Evolutionary conservation across 352 stramenopile species (phyloP).

Genomic region (Globisporangium abappressorium): DNA sequence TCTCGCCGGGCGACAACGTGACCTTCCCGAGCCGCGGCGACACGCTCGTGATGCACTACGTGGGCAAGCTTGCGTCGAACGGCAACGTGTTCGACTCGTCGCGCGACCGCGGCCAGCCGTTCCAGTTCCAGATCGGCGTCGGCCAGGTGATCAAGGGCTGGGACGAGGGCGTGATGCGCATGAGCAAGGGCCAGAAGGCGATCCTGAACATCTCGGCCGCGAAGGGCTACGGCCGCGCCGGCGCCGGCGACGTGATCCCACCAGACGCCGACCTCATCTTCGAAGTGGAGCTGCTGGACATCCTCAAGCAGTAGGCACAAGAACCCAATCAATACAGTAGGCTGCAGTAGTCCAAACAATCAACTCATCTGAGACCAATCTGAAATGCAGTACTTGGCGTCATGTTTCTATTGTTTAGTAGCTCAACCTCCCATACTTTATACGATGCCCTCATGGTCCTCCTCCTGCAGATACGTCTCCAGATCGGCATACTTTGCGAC

Average conservation of each 20-base stretch:
- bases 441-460: constrained; percentile 22
- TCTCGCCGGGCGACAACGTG: constrained; percentile 53
- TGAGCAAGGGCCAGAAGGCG: constrained; percentile 94
- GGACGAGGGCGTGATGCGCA: constrained; percentile 94
- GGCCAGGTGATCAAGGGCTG: constrained; percentile 93
- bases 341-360: too few species aligned
- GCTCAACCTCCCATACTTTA: constrained; percentile 3
- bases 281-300: constrained; percentile 91
- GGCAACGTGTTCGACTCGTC: constrained; percentile 80
- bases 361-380: neutral
- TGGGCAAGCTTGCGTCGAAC: constrained; percentile 61
- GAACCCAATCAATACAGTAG: too few species aligned
- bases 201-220: constrained; percentile 88
- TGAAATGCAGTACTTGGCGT: neutral
- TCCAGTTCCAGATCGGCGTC: constrained; percentile 78
- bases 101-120: constrained; percentile 63
- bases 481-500: constrained; percentile 60
- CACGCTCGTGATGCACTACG: constrained; percentile 85
- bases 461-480: constrained; percentile 54
- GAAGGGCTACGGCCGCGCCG: constrained; percentile 91
- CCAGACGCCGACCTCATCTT: constrained; percentile 93
- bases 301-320: constrained; percentile 26
- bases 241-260: constrained; percentile 85
- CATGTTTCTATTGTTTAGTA: constrained; percentile 2
- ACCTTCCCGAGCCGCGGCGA: constrained; percentile 69